phyloP scores from a whole-genome alignment of 2,329 filamentous ascomycete species.

The Monosporascus sp. region DNA sequence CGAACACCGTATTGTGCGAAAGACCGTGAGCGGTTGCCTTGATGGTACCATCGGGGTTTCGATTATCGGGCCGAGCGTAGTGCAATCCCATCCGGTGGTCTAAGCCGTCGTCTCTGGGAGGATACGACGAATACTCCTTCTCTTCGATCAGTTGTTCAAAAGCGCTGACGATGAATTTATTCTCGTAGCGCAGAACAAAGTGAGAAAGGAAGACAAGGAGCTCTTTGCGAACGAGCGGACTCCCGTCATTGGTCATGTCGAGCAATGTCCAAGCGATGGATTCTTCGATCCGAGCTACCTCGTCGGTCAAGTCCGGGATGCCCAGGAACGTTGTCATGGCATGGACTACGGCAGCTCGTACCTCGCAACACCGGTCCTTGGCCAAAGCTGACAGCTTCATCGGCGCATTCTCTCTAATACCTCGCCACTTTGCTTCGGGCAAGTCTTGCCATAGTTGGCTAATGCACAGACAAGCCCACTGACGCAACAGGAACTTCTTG shows the following conservation, averaged over 20 bases:
- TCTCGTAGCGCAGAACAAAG: slow-evolving; percentile 85
- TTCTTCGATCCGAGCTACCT: slow-evolving; percentile 87
- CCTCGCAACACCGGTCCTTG: slow-evolving; percentile 84
- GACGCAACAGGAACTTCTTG: slow-evolving; percentile 81
- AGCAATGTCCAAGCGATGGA: slow-evolving; percentile 83
- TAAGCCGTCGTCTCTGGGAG: slow-evolving; percentile 50
- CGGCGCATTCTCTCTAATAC: slow-evolving; percentile 84
- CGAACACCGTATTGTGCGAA: slow-evolving; percentile 85
- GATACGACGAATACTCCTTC: slow-evolving; percentile 59
- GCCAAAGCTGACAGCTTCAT: slow-evolving; percentile 74
- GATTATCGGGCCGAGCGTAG: slow-evolving; percentile 52
- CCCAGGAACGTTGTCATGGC: slow-evolving; percentile 92
- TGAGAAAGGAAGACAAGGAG: slow-evolving; percentile 89
- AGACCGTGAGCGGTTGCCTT: slow-evolving; percentile 54
- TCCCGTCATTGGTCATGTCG: slow-evolving; percentile 90
- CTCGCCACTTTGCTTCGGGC: slow-evolving; percentile 90
- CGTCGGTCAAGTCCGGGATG: slow-evolving; percentile 86
- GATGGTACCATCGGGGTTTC: slow-evolving; percentile 53
- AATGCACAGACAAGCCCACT: slow-evolving; percentile 94
- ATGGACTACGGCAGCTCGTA: slow-evolving; percentile 87
- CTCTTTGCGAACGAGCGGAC: slow-evolving; percentile 89
- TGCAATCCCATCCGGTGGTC: slow-evolving; percentile 60
- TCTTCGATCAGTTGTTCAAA: slow-evolving; percentile 89
- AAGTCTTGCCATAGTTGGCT: slow-evolving; percentile 92
- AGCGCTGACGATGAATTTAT: slow-evolving; percentile 85